A percentile compares a stretch with the other conserved stretches of the same genome.
Evolutionary conservation across 768 basidiomycete species (phyloP).

Genomic region (Boletus edulis): DNA sequence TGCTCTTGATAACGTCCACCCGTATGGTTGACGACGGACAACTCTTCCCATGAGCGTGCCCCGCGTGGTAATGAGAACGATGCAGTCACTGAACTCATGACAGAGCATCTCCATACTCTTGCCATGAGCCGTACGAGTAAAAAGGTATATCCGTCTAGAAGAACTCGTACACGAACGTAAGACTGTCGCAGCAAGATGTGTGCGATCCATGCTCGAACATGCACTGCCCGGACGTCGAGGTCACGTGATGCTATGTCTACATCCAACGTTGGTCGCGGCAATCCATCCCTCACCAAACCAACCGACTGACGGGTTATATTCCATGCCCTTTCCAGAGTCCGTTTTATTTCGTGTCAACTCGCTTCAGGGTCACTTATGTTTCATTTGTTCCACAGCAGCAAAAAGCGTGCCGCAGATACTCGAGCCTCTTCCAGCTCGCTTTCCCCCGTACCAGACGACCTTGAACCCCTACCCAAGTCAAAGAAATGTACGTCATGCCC

Average conservation of each 20-base stretch:
- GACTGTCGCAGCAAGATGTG: too few relatives aligned
- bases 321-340: conserved; percentile 23
- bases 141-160: too few relatives aligned
- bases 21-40: too few relatives aligned
- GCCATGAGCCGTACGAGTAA: too few relatives aligned
- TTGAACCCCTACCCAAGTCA: conserved; percentile 27
- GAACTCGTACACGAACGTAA: too few relatives aligned
- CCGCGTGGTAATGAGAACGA: too few relatives aligned
- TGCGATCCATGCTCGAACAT: too few relatives aligned
- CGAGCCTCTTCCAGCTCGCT: conserved; percentile 30
- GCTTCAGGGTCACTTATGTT: neutral
- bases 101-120: too few relatives aligned
- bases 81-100: too few relatives aligned
- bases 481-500: conserved; percentile 49
- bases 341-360: conserved; percentile 9
- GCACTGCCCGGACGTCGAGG: too few relatives aligned
- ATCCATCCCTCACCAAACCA: conserved; percentile 9
- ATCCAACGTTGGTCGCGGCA: conserved; percentile 10
- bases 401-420: conserved; percentile 42
- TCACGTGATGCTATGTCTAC: conserved; percentile 12
- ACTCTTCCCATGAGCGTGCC: too few relatives aligned
- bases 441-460: conserved; percentile 33
- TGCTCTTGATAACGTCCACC: too few relatives aligned
- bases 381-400: conserved; percentile 35
- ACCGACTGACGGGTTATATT: neutral